phyloP scores from a whole-genome alignment of 108 stramenopile genomes.

The Parietichytrium sp. region DNA sequence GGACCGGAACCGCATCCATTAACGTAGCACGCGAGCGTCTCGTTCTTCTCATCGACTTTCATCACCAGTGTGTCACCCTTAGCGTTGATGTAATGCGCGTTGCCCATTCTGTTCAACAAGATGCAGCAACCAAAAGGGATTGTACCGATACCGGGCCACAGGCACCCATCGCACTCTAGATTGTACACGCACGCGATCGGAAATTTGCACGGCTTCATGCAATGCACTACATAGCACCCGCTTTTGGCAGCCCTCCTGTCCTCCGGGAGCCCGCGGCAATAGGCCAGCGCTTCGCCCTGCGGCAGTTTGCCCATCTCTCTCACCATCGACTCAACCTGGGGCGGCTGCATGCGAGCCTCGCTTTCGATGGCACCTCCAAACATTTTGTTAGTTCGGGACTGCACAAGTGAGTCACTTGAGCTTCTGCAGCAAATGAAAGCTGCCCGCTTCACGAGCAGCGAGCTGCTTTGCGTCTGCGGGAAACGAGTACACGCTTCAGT shows the following conservation, averaged over 20 bases:
- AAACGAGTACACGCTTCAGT: too few relatives aligned
- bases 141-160: not conserved
- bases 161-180: not conserved
- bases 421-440: too few relatives aligned
- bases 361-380: not conserved
- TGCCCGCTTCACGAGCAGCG: too few relatives aligned
- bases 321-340: not conserved
- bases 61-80: not conserved
- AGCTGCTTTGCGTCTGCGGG: too few relatives aligned
- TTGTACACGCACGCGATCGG: not conserved
- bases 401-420: not conserved
- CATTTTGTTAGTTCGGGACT: not conserved
- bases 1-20: not conserved
- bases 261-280: not conserved
- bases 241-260: not conserved
- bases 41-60: not conserved
- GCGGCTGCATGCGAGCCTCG: not conserved
- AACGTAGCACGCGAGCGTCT: not conserved
- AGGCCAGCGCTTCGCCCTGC: not conserved
- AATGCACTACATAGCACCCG: not conserved
- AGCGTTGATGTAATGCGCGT: not conserved
- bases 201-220: not conserved
- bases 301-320: not conserved
- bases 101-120: not conserved
- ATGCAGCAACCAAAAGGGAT: not conserved